Evolutionary conservation across 371 early-diverging fungal genomes (phyloP).

Genomic region (Chytridiales sp.): DNA sequence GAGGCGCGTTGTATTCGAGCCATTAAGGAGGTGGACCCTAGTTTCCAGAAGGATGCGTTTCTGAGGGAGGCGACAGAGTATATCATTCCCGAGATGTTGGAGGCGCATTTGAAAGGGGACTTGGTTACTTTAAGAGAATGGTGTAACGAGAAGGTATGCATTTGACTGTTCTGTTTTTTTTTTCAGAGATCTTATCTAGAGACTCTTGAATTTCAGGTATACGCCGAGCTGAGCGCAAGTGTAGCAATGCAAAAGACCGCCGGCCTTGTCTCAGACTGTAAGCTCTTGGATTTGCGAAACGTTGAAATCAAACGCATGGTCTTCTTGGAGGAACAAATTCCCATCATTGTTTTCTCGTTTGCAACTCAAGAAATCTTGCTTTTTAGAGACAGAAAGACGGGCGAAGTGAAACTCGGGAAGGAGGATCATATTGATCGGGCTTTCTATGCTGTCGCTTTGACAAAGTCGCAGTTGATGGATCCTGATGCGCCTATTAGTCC

Average conservation of each 20-base stretch:
- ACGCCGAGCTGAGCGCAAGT: slow-evolving; percentile 82
- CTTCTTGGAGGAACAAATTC: slow-evolving; percentile 84
- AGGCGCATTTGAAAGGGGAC: slow-evolving; percentile 89
- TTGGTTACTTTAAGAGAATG: slow-evolving; percentile 78
- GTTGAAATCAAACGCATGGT: slow-evolving; percentile 83
- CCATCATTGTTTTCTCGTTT: slow-evolving; percentile 86
- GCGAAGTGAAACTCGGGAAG: slow-evolving; percentile 82
- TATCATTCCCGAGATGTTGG: slow-evolving; percentile 95
- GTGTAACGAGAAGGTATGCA: slow-evolving; percentile 81
- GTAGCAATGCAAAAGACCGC: slow-evolving; percentile 83
- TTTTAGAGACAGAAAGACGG: slow-evolving; percentile 82
- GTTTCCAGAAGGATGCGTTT: slow-evolving; percentile 82
- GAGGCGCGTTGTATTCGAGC: slow-evolving; percentile 85
- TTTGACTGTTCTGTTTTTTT: neutral
- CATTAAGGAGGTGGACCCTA: slow-evolving; percentile 79
- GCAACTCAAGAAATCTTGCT: slow-evolving; percentile 87
- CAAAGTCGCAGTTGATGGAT: slow-evolving; percentile 73
- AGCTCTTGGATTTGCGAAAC: slow-evolving; percentile 88
- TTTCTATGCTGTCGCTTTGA: slow-evolving; percentile 83
- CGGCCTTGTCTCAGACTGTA: slow-evolving; percentile 88
- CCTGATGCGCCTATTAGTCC: slow-evolving; percentile 71
- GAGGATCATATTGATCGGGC: slow-evolving; percentile 89
- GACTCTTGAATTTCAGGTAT: slow-evolving; percentile 60
- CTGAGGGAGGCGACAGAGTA: slow-evolving; percentile 86
- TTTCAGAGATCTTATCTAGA: slow-evolving; percentile 7